Evolutionary conservation across 1,284 basidiomycete species (phyloP).

Genomic region (Irpex rosettiformis): DNA sequence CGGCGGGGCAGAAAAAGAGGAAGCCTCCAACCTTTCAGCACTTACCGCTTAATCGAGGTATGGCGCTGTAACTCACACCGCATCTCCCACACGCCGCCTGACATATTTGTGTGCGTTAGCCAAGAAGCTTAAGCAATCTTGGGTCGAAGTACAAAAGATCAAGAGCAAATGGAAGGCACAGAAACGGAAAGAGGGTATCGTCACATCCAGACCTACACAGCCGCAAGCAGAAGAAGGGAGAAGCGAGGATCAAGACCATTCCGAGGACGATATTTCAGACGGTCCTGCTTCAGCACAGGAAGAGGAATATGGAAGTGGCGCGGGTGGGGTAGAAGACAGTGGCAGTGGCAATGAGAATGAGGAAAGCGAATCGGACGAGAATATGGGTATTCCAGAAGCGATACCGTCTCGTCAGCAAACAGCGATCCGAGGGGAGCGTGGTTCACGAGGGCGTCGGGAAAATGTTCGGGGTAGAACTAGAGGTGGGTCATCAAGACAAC

Average conservation of each 20-base stretch:
- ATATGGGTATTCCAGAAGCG: background rate
- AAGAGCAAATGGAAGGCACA: constrained; percentile 76
- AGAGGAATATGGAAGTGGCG: constrained; percentile 23
- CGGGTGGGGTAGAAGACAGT: constrained; percentile 9
- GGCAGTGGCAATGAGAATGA: constrained; percentile 15
- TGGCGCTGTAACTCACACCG: background rate
- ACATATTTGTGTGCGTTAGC: constrained; percentile 38
- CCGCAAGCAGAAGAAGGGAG: constrained; percentile 12
- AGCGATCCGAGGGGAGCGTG: background rate
- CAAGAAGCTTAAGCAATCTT: constrained; percentile 67
- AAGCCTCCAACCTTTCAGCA: constrained; percentile 70
- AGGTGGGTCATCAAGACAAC: background rate
- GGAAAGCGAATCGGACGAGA: background rate
- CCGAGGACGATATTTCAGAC: constrained; percentile 5
- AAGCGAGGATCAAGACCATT: constrained; percentile 2
- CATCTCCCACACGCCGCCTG: background rate
- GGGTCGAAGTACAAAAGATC: constrained; percentile 72
- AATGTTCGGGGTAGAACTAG: background rate
- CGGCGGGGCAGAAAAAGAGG: constrained; percentile 41
- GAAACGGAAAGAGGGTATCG: constrained; percentile 57
- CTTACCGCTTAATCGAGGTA: constrained; percentile 61
- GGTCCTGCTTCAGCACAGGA: constrained; percentile 6
- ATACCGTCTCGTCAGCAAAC: background rate
- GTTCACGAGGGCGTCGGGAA: background rate
- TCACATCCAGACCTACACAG: constrained; percentile 17